Conservation (phyloP, 768 basidiomycete genomes). For the Neoboletus brunneissimus region DNA sequence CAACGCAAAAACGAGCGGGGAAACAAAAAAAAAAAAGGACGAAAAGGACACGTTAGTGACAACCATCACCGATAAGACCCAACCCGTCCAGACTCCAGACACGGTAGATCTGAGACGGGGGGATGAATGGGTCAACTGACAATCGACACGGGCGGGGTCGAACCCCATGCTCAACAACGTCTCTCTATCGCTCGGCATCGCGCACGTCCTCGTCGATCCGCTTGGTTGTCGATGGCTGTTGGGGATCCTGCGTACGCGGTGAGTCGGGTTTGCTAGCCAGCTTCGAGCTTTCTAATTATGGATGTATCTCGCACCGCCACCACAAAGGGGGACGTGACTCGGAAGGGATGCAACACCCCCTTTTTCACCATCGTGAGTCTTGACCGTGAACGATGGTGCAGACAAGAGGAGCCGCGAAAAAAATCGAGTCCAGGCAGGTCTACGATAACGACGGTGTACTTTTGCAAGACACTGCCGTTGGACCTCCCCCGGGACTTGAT, state of each 20-base stretch:
- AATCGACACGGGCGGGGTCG: constrained; percentile 78
- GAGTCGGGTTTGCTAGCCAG: neutral
- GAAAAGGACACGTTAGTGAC: neutral
- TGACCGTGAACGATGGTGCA: neutral
- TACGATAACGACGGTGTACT: too few species aligned
- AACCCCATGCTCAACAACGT: constrained; percentile 86
- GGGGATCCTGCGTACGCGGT: neutral
- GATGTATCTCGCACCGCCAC: neutral
- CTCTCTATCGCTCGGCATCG: constrained; percentile 61
- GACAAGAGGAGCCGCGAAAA: neutral
- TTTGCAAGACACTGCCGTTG: too few species aligned
- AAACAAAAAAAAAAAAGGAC: too few species aligned
- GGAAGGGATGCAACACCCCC: neutral
- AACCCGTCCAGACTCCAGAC: neutral
- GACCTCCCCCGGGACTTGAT: neutral
- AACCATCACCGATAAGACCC: neutral
- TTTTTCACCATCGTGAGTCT: neutral
- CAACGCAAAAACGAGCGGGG: neutral
- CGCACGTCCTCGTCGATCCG: neutral
- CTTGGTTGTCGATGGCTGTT: neutral
- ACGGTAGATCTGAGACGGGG: neutral
- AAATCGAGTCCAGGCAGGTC: too few species aligned
- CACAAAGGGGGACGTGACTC: too few species aligned
- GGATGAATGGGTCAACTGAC: constrained; percentile 45
- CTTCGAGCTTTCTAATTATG: neutral